These are phyloP conservation scores for Erysiphe pulchra DNA, from an alignment of 2,329 filamentous ascomycete genomes.

Conservation along the genomic window DNA sequence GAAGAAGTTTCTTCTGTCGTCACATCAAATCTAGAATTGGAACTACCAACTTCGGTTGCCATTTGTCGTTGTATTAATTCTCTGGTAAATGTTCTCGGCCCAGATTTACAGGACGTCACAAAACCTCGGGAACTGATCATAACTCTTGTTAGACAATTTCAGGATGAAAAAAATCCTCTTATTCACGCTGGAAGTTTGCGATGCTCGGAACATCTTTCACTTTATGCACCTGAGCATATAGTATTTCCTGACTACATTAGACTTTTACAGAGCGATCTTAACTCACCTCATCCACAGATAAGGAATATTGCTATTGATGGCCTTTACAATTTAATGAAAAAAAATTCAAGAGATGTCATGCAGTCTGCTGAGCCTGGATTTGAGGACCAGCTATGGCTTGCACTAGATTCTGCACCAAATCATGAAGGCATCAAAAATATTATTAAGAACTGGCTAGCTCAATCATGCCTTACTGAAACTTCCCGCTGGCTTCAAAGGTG, in stretches of 20 bases:
- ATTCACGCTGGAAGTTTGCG: constrained; percentile 54
- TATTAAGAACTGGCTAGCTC: constrained; percentile 76
- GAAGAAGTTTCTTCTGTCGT: constrained; percentile 54
- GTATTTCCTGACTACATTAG: constrained; percentile 66
- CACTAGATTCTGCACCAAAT: constrained; percentile 50
- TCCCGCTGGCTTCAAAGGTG: constrained; percentile 70
- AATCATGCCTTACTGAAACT: constrained; percentile 61
- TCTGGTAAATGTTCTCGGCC: constrained; percentile 87
- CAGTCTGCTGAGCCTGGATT: constrained; percentile 49
- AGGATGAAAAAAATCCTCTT: constrained; percentile 42
- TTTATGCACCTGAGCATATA: constrained; percentile 77
- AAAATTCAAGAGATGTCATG: constrained; percentile 64
- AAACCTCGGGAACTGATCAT: constrained; percentile 86
- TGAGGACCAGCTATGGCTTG: constrained; percentile 79
- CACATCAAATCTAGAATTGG: constrained; percentile 75
- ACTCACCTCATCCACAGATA: constrained; percentile 40
- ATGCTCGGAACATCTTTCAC: constrained; percentile 71
- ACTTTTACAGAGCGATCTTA: constrained; percentile 52
- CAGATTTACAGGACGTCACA: constrained; percentile 74
- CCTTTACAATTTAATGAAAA: constrained; percentile 84
- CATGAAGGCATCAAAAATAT: constrained; percentile 69
- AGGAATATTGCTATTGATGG: constrained; percentile 66
- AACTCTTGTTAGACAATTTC: constrained; percentile 61
- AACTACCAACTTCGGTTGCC: constrained; percentile 56
- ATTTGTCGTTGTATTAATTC: constrained; percentile 78